Base-by-base conservation (phyloP, 2,329 filamentous ascomycete genomes). In the Ophiocordyceps australis region DNA sequence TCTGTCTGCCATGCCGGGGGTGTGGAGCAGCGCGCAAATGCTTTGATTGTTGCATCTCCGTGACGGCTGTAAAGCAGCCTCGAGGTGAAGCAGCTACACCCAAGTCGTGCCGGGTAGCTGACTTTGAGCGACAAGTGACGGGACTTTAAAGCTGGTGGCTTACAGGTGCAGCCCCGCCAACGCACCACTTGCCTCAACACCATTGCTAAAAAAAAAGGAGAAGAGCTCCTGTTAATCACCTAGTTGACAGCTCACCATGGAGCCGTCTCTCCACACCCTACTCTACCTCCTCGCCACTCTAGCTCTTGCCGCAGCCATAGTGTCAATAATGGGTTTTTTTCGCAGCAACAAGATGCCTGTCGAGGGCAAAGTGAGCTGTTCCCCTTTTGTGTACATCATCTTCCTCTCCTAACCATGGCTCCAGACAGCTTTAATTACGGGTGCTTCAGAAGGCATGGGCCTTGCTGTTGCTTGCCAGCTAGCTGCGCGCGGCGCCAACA, bases 401-500 rank as follows among this genome's bases (percentile, higher is more conserved):
- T n/a, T 18, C 4, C 9, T 27, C 20, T 25, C 28, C 25, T 27
- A 22, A n/a, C 28, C 30, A n/a, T 21, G 9, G 27, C 28, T 14
- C 9, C 25, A 93, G 83, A 93, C 85, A 3, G 63, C 91, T 27
- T 59, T 95, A 28, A 59, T 98, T 27, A 98, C 89, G 1, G 89
- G 89, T 24, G 83, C 75, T 17, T 94, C 89, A 1, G 80, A 94
- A 44, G 89, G 89, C 30, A 81, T 94, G 76, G 89, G 89, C 31
- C 71, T 74, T 38, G 70, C 71, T 26, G 68, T 74, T 13, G 83
- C 75, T 5, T 62, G 69, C 26, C 63, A 83, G 36, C 68, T 98
- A 23, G 66, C 86, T 3, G 57, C 65, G 25, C 85, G 83, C 48
- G 89, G 89, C 24, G 86, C 89, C 31, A 81, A 83, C 48, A 48